Percentiles rank a stretch among this genome's conserved stretches.
Evolutionary conservation across 2,329 filamentous ascomycete genomes (phyloP).

Genomic region (Trichoderma hamatum): DNA sequence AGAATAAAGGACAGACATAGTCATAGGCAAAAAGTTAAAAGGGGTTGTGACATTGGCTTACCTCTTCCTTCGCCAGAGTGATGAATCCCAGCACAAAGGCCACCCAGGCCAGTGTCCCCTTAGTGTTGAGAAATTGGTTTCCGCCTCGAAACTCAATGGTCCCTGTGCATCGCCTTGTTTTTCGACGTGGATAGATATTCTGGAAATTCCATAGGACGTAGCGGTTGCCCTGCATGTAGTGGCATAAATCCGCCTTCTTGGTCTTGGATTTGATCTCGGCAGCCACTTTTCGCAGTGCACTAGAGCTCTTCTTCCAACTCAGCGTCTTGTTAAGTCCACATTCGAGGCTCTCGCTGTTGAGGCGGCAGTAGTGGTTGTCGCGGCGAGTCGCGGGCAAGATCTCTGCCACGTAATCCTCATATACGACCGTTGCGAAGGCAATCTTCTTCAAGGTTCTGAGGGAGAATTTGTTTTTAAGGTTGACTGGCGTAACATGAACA

Average conservation of each 20-base stretch:
- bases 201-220: constrained; percentile 48
- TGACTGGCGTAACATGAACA: constrained; percentile 45
- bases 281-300: constrained; percentile 37
- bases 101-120: constrained; percentile 44
- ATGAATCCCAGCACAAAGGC: constrained; percentile 46
- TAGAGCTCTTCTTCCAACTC: constrained; percentile 35
- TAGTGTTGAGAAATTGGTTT: constrained; percentile 44
- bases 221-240: constrained; percentile 45
- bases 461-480: constrained; percentile 41
- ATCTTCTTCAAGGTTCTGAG: constrained; percentile 42
- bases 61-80: constrained; percentile 43
- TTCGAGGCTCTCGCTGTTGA: constrained; percentile 39
- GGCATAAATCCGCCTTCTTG: constrained; percentile 39
- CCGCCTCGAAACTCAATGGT: constrained; percentile 47
- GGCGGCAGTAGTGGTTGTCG: constrained; percentile 42
- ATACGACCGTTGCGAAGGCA: constrained; percentile 42
- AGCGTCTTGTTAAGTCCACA: constrained; percentile 39
- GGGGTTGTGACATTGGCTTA: constrained; percentile 29
- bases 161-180: constrained; percentile 43
- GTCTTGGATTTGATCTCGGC: constrained; percentile 34
- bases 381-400: constrained; percentile 40
- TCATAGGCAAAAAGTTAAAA: neutral
- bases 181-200: constrained; percentile 44
- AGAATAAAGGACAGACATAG: neutral
- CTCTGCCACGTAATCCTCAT: constrained; percentile 42